These are phyloP conservation scores for Hypoxylon sp. DNA, from an alignment of 2,329 filamentous ascomycete genomes.

Conservation along the genomic window DNA sequence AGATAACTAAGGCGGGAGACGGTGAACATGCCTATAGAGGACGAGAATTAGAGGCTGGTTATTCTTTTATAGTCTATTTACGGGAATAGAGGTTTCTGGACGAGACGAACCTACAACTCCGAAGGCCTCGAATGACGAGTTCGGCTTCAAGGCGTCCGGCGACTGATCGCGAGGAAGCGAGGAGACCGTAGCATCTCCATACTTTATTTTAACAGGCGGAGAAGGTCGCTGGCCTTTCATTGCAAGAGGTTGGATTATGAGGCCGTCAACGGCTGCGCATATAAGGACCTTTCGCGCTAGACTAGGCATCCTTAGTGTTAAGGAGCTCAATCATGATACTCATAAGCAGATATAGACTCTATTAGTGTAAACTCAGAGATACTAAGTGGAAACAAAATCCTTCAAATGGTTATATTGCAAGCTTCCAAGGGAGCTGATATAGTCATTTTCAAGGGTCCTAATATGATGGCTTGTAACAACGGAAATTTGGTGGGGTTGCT, in stretches of 20 bases:
- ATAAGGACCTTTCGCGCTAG: conserved; percentile 85
- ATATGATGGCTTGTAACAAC: conserved; percentile 29
- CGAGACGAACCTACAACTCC: conserved; percentile 68
- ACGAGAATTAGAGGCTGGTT: conserved; percentile 29
- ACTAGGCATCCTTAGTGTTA: conserved; percentile 72
- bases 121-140: conserved; percentile 71
- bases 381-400: conserved; percentile 6
- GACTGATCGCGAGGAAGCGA: conserved; percentile 61
- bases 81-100: conserved; percentile 1
- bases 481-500: conserved; percentile 42
- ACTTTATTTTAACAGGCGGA: conserved; percentile 77
- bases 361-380: conserved; percentile 17
- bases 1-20: conserved; percentile 87
- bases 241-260: conserved; percentile 82
- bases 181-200: conserved; percentile 70
- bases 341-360: conserved; percentile 26
- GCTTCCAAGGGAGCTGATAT: conserved; percentile 19
- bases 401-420: conserved; percentile 6
- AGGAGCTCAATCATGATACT: conserved; percentile 36
- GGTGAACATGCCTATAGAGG: conserved; percentile 79
- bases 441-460: conserved; percentile 26
- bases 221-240: conserved; percentile 67
- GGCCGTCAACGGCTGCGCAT: conserved; percentile 84
- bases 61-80: conserved; percentile 7
- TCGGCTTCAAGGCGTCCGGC: conserved; percentile 61